A percentile compares a stretch with the other conserved stretches of the same genome.
phyloP scores from a whole-genome alignment of 306 rosid genomes.

The Castanopsis chinensis region DNA sequence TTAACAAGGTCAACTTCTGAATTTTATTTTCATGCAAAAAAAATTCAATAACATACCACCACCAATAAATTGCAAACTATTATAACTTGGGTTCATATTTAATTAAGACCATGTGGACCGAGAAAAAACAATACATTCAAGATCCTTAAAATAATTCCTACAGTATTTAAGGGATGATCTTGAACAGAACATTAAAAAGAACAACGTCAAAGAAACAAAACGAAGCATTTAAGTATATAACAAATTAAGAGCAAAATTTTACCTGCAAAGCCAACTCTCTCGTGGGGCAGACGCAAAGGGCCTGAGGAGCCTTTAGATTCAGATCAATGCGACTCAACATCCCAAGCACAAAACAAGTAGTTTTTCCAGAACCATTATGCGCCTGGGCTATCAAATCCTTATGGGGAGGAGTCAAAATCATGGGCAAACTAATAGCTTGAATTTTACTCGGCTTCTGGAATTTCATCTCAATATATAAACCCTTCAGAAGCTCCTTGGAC shows the following conservation, averaged over 20 bases:
- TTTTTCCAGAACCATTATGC: conserved; percentile 93
- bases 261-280: conserved; percentile 93
- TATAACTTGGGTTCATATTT: too few species aligned
- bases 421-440: conserved; percentile 82
- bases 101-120: too few species aligned
- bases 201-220: background rate
- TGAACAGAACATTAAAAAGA: too few species aligned
- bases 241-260: background rate
- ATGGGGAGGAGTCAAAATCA: conserved; percentile 77
- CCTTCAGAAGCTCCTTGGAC: conserved; percentile 69
- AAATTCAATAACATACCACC: background rate
- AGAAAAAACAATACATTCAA: too few species aligned
- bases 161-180: too few species aligned
- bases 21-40: background rate
- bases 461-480: conserved; percentile 79
- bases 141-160: too few species aligned
- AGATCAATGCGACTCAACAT: conserved; percentile 93
- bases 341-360: conserved; percentile 93
- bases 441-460: conserved; percentile 88
- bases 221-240: background rate
- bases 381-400: conserved; percentile 89
- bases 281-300: conserved; percentile 87
- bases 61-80: background rate
- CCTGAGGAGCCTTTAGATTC: conserved; percentile 65
- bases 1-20: background rate